Conservation (phyloP, 2,329 filamentous ascomycete species). For the Metarhizium sp. region DNA sequence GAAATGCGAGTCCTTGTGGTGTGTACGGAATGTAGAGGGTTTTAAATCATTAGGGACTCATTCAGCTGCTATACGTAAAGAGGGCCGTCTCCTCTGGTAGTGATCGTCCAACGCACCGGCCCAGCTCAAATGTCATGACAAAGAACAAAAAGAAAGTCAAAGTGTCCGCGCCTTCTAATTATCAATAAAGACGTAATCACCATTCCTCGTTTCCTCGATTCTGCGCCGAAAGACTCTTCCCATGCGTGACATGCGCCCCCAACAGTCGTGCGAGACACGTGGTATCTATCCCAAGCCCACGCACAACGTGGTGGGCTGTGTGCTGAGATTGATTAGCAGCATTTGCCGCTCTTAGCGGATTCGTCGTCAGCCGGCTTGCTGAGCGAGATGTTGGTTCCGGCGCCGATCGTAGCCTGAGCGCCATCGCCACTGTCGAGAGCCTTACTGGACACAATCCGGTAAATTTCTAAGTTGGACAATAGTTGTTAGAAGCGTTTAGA, state of each 20-base stretch:
- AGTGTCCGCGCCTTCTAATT: conserved; percentile 30
- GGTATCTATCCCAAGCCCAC: conserved; percentile 21
- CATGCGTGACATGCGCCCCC: conserved; percentile 23
- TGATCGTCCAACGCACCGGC: conserved; percentile 28
- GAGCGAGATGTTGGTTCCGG: conserved; percentile 76
- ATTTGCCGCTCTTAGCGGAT: conserved; percentile 69
- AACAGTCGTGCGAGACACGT: conserved; percentile 24
- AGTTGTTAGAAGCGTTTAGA: not conserved
- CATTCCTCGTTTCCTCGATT: conserved; percentile 23
- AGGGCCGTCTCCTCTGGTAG: conserved; percentile 21
- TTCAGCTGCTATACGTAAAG: conserved; percentile 26
- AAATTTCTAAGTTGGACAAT: conserved; percentile 66
- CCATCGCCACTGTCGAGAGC: conserved; percentile 84
- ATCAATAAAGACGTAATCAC: conserved; percentile 25
- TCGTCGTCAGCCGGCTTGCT: conserved; percentile 73
- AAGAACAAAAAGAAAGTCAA: conserved; percentile 30
- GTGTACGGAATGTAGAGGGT: not conserved
- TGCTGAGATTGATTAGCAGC: conserved; percentile 51
- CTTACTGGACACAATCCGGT: conserved; percentile 98
- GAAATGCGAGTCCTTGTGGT: not conserved
- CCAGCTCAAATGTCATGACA: conserved; percentile 26
- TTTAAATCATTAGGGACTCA: conserved; percentile 23
- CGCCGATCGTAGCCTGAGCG: conserved; percentile 67
- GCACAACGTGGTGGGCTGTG: conserved; percentile 15
- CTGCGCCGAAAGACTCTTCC: conserved; percentile 18